Percentiles rank a stretch among this genome's conserved stretches.
phyloP scores from a whole-genome alignment of 805 yeast species.

The Isabelozyma pseudorhagii region DNA sequence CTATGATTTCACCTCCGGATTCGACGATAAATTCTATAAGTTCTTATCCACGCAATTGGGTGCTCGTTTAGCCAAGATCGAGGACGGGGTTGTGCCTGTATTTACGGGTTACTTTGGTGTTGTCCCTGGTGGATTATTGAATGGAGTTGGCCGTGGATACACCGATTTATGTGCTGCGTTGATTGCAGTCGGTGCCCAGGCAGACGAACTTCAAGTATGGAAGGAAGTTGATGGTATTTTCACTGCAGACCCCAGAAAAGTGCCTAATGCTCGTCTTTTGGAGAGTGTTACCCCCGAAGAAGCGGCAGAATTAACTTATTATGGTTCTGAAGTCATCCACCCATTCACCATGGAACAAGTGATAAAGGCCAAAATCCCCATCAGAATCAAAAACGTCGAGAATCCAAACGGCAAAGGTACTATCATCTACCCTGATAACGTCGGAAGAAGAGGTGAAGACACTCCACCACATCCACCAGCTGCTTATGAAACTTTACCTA shows the following conservation, averaged over 20 bases:
- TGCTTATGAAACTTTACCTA: conserved; percentile 49
- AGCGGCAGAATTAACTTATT: conserved; percentile 96
- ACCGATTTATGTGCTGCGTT: conserved; percentile 97
- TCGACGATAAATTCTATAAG: conserved; percentile 66
- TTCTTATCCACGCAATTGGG: conserved; percentile 53
- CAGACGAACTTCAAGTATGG: conserved; percentile 97
- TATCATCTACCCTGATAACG: conserved; percentile 86
- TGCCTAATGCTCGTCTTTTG: conserved; percentile 80
- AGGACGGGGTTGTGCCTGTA: conserved; percentile 65
- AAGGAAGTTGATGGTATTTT: conserved; percentile 98
- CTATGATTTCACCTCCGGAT: conserved; percentile 51
- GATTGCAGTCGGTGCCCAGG: conserved; percentile 86
- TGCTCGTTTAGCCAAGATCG: conserved; percentile 41
- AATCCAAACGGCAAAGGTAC: conserved; percentile 95
- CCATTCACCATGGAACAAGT: conserved; percentile 99
- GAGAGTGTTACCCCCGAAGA: conserved; percentile 95
- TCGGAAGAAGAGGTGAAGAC: conserved; percentile 78
- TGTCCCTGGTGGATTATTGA: conserved; percentile 92
- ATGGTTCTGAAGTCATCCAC: conserved; percentile 96
- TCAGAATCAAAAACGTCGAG: conserved; percentile 92
- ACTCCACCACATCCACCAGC: conserved; percentile 97
- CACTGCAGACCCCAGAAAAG: conserved; percentile 97
- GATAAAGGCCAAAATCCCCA: conserved; percentile 91
- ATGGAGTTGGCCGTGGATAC: conserved; percentile 95
- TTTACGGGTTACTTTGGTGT: conserved; percentile 94